Percentiles rank a stretch among this genome's conserved stretches.
phyloP scores from a whole-genome alignment of 2,329 filamentous ascomycete genomes.

The Neopestalotiopsis sp. region DNA sequence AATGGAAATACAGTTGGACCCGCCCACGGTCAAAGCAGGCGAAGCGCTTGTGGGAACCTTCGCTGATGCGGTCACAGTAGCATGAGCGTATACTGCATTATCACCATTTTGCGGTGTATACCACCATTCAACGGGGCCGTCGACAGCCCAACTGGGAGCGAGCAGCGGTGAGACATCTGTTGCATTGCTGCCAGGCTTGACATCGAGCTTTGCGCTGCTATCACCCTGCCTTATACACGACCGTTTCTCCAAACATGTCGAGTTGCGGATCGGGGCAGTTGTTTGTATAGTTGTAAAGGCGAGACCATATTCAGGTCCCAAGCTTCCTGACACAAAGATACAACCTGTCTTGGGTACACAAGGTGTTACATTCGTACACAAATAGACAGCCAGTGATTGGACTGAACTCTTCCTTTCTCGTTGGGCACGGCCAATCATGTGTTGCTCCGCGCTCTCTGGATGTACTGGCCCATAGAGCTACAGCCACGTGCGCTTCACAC shows the following conservation, averaged over 20 bases:
- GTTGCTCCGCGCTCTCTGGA: background rate
- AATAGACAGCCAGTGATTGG: background rate
- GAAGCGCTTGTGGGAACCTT: conserved; percentile 64
- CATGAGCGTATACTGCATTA: conserved; percentile 33
- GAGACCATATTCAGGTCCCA: background rate
- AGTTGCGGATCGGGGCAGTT: background rate
- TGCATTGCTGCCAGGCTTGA: background rate
- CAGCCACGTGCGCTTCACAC: background rate
- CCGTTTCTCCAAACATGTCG: background rate
- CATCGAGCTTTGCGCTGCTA: background rate
- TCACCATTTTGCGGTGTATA: background rate
- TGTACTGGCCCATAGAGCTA: background rate
- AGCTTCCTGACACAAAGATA: background rate
- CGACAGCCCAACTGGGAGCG: background rate
- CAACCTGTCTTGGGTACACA: background rate
- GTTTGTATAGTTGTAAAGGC: background rate
- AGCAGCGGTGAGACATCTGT: conserved; percentile 5
- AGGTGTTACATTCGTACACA: background rate
- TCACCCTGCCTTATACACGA: background rate
- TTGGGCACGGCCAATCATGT: background rate
- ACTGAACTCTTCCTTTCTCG: background rate
- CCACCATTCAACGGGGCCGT: background rate
- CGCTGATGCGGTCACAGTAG: conserved; percentile 62
- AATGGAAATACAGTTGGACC: conserved; percentile 49
- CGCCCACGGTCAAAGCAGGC: conserved; percentile 43